phyloP scores from a whole-genome alignment of 805 yeast species.

The Blastobotrys chiropterorum region DNA sequence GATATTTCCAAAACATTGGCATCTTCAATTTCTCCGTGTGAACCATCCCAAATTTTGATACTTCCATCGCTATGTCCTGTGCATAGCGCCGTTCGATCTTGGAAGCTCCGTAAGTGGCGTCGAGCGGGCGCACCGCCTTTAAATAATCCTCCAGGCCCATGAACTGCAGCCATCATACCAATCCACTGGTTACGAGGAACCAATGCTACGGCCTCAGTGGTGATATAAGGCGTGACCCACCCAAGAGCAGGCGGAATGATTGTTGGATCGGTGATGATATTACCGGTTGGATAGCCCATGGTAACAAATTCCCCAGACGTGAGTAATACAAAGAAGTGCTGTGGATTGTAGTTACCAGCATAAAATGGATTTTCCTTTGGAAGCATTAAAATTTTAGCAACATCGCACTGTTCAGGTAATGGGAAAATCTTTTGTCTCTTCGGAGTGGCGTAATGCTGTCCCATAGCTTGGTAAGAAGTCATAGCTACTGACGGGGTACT shows the following conservation, averaged over 20 bases:
- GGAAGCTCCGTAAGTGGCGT: conserved; percentile 42
- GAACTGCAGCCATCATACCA: conserved; percentile 58
- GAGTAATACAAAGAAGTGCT: conserved; percentile 50
- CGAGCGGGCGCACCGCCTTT: conserved; percentile 75
- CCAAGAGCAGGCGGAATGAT: conserved; percentile 76
- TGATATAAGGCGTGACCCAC: conserved; percentile 69
- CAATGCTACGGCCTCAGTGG: conserved; percentile 47
- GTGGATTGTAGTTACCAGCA: conserved; percentile 74
- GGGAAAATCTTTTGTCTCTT: conserved; percentile 52
- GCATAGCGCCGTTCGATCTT: conserved; percentile 52
- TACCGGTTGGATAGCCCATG: conserved; percentile 52
- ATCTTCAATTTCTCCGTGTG: conserved; percentile 64
- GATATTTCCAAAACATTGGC: conserved; percentile 54
- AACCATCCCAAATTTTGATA: conserved; percentile 75
- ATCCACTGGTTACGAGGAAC: conserved; percentile 68
- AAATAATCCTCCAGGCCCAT: conserved; percentile 41
- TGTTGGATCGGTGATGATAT: conserved; percentile 44
- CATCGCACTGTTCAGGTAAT: conserved; percentile 39
- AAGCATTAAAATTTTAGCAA: conserved; percentile 46
- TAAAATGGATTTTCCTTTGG: conserved; percentile 67
- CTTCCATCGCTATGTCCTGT: conserved; percentile 84
- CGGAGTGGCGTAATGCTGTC: conserved; percentile 61
- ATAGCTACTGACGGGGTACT: conserved; percentile 65
- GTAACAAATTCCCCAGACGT: conserved; percentile 62
- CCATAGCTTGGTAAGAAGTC: conserved; percentile 80